Evolutionary conservation across 768 basidiomycete genomes (phyloP).

Genomic region (Tricholoma flavovirens): DNA sequence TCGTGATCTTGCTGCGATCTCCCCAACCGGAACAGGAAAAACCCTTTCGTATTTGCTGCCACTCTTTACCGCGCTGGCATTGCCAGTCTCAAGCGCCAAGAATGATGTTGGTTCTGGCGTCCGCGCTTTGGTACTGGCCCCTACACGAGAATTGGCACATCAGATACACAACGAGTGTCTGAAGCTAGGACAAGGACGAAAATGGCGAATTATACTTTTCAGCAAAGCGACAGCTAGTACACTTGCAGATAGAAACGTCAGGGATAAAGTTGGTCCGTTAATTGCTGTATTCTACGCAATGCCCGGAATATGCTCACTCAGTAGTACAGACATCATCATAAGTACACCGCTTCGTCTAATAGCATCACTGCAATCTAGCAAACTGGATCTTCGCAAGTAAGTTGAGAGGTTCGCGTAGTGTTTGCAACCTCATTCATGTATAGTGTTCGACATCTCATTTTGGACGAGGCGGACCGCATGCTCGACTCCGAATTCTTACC

Average conservation of each 20-base stretch:
- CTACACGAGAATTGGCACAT: constrained; percentile 92
- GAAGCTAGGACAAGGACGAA: constrained; percentile 73
- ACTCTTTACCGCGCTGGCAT: constrained; percentile 53
- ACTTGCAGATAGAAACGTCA: constrained; percentile 61
- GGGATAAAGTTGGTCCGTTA: constrained; percentile 72
- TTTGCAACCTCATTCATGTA: neutral
- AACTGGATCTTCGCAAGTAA: constrained; percentile 68
- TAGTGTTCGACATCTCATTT: constrained; percentile 79
- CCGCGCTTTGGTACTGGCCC: constrained; percentile 78
- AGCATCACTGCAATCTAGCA: constrained; percentile 64
- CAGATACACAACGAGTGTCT: constrained; percentile 92
- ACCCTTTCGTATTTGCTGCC: constrained; percentile 91
- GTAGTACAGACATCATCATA: constrained; percentile 71
- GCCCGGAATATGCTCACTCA: constrained; percentile 3
- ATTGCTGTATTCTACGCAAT: constrained; percentile 5
- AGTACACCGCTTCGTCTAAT: constrained; percentile 90
- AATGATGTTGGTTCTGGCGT: constrained; percentile 49
- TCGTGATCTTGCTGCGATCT: constrained; percentile 88
- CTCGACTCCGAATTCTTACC: constrained; percentile 83
- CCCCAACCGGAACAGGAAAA: constrained; percentile 97
- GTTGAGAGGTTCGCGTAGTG: constrained; percentile 19
- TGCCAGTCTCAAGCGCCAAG: constrained; percentile 48
- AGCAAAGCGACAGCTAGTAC: constrained; percentile 88
- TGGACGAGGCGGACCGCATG: constrained; percentile 92
- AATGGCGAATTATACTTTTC: constrained; percentile 78